Evolutionary conservation across 164 flowering plant genomes (phyloP).

Genomic region (Hamamelis virginiana): DNA sequence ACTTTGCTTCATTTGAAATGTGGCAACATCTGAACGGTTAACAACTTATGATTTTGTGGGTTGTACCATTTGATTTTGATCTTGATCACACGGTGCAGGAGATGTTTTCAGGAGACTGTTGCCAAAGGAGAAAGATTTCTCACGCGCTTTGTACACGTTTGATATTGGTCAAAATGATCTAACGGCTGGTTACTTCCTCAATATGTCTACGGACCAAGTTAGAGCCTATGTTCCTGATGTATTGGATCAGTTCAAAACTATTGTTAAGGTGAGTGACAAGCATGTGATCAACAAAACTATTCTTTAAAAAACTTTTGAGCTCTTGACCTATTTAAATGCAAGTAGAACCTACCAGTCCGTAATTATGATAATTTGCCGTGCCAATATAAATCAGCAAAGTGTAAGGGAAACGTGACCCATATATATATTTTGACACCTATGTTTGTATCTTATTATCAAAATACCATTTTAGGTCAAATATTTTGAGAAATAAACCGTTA

Average conservation of each 20-base stretch:
- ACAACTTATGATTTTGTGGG: neutral
- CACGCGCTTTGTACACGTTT: conserved; percentile 46
- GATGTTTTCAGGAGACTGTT: conserved; percentile 32
- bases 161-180: conserved; percentile 66
- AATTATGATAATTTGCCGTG: no score
- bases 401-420: no score
- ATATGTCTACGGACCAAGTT: conserved; percentile 40
- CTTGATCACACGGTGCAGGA: conserved; percentile 18
- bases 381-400: no score
- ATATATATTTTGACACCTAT: no score
- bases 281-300: neutral
- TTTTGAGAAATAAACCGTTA: no score
- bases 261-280: conserved; percentile 34
- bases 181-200: conserved; percentile 35
- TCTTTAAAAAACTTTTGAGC: no score
- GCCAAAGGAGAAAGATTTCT: conserved; percentile 40
- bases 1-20: neutral
- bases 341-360: no score
- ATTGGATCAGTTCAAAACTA: conserved; percentile 28
- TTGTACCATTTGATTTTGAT: neutral
- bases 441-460: no score
- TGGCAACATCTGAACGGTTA: neutral
- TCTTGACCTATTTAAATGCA: no score
- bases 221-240: conserved; percentile 44
- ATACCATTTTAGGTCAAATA: no score